A percentile compares a stretch with the other conserved stretches of the same genome.
phyloP scores from a whole-genome alignment of 768 basidiomycete genomes.

The Gautieria morchelliformis region DNA sequence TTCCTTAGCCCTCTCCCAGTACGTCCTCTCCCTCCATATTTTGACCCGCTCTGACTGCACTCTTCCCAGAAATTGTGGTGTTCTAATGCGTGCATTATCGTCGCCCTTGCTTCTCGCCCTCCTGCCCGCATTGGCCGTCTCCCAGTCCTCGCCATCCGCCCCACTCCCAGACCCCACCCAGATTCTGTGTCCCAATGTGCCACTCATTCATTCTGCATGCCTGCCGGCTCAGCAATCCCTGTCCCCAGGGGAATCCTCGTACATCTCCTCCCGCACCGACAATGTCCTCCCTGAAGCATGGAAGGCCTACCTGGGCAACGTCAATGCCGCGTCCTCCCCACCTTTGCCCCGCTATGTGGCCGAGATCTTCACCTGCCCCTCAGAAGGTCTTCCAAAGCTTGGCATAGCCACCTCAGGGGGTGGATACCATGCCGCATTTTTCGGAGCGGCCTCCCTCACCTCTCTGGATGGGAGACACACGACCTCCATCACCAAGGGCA shows the following conservation, averaged over 20 bases:
- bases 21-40: no score
- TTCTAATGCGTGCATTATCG: no score
- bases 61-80: no score
- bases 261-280: conserved; percentile 24
- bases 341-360: neutral
- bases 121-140: neutral
- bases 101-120: neutral
- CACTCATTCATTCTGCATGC: conserved; percentile 7
- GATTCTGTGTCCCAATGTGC: conserved; percentile 1
- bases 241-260: conserved; percentile 25
- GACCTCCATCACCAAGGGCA: conserved; percentile 30
- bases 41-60: no score
- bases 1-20: no score
- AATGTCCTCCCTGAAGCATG: conserved; percentile 31
- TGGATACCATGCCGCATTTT: conserved; percentile 44
- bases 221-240: conserved; percentile 22
- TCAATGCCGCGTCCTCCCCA: conserved; percentile 17
- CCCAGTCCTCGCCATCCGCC: neutral
- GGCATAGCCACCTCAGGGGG: conserved; percentile 50
- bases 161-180: neutral
- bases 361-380: neutral
- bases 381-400: neutral
- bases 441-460: conserved; percentile 41
- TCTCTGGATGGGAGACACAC: conserved; percentile 41
- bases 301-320: conserved; percentile 29